Conservation (phyloP, 2,329 filamentous ascomycete species). For the Xylaria arbuscula region DNA sequence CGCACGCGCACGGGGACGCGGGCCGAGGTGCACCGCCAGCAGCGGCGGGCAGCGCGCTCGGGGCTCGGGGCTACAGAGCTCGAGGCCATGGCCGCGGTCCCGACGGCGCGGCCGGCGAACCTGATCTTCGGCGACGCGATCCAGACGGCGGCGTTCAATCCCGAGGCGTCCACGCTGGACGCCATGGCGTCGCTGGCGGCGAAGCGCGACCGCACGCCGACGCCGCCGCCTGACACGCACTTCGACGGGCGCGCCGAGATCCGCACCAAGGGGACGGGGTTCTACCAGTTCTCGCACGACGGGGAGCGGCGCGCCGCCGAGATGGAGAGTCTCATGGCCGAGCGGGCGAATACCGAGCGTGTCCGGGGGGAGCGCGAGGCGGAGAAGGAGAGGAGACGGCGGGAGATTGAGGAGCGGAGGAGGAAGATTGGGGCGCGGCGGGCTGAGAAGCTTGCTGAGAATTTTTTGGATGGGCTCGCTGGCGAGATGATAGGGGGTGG, state of each 20-base stretch:
- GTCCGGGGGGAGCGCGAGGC: conserved; percentile 75
- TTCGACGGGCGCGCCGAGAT: conserved; percentile 90
- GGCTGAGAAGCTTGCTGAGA: conserved; percentile 53
- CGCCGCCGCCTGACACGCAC: conserved; percentile 82
- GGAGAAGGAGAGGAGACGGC: conserved; percentile 68
- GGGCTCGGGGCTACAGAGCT: conserved; percentile 69
- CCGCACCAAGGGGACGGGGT: conserved; percentile 87
- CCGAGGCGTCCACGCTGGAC: conserved; percentile 67
- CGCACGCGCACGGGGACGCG: conserved; percentile 79
- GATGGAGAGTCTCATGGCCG: conserved; percentile 82
- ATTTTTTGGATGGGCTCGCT: conserved; percentile 52
- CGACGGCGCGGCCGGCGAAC: conserved; percentile 66
- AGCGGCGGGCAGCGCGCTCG: conserved; percentile 65
- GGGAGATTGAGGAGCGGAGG: conserved; percentile 72
- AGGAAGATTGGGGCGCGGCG: conserved; percentile 68
- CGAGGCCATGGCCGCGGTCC: conserved; percentile 75
- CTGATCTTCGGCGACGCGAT: conserved; percentile 89
- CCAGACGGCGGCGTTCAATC: conserved; percentile 84
- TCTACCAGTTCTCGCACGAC: conserved; percentile 88
- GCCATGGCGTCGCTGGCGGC: conserved; percentile 83
- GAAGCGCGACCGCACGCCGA: conserved; percentile 81
- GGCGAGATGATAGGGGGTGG: conserved; percentile 42
- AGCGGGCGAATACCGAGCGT: conserved; percentile 66
- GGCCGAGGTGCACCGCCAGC: conserved; percentile 72
- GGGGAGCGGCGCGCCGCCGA: conserved; percentile 70